Percentiles rank a stretch among this genome's conserved stretches.
Conservation (phyloP, 345 rosid genomes). For the Arabis alpina region DNA sequence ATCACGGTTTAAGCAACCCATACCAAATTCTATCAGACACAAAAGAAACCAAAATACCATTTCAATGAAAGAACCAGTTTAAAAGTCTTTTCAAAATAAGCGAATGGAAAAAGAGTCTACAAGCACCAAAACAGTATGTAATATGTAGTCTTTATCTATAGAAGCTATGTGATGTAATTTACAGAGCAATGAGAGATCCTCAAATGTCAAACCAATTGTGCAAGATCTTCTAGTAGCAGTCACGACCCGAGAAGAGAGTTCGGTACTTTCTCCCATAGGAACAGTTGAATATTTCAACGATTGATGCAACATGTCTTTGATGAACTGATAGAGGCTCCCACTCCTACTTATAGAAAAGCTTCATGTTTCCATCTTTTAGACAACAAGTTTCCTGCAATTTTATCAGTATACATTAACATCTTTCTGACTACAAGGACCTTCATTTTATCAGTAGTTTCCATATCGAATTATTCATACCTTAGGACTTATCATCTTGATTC, state of each 20-base stretch:
- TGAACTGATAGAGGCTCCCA: slow-evolving; percentile 97
- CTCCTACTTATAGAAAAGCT: slow-evolving; percentile 57
- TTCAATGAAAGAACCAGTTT: no score
- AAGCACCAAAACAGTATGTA: slow-evolving; percentile 5
- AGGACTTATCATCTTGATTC: slow-evolving; percentile 36
- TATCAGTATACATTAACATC: background rate
- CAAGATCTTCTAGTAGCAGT: slow-evolving; percentile 47
- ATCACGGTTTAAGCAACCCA: no score
- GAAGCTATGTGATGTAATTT: slow-evolving; percentile 2
- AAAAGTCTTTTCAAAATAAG: no score
- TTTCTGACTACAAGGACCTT: slow-evolving; percentile 9
- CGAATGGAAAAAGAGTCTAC: background rate
- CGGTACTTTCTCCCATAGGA: slow-evolving; percentile 41
- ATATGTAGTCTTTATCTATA: background rate
- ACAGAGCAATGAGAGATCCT: slow-evolving; percentile 5
- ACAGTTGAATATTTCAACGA: slow-evolving; percentile 79
- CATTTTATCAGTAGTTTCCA: background rate
- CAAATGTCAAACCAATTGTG: slow-evolving; percentile 11
- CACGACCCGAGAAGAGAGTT: slow-evolving; percentile 48
- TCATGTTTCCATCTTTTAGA: slow-evolving; percentile 18
- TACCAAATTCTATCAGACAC: no score
- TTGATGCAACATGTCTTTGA: slow-evolving; percentile 83
- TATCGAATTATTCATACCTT: slow-evolving; percentile 17
- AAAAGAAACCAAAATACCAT: no score
- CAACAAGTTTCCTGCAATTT: slow-evolving; percentile 5